phyloP scores from a whole-genome alignment of 306 rosid genomes.

The Dryas octopetala region DNA sequence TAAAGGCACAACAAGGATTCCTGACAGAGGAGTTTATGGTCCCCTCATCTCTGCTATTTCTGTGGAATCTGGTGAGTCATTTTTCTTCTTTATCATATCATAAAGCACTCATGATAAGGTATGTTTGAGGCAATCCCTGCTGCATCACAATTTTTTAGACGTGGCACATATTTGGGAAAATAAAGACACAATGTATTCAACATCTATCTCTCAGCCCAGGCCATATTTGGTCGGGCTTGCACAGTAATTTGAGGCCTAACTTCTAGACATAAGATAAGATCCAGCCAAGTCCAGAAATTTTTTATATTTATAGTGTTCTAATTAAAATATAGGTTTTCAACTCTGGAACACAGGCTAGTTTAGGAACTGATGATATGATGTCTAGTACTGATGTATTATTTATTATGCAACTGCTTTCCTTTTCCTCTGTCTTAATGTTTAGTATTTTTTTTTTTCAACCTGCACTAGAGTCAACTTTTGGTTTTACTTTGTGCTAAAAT shows the following conservation, averaged over 20 bases:
- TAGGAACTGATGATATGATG: too few species aligned
- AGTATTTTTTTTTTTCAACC: too few species aligned
- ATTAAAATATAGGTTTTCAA: too few species aligned
- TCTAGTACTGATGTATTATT: too few species aligned
- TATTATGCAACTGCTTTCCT: too few species aligned
- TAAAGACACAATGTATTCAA: too few species aligned
- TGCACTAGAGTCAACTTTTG: too few species aligned
- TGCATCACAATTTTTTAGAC: not conserved
- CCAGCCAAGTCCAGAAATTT: not conserved
- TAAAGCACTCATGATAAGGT: not conserved
- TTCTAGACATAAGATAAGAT: not conserved
- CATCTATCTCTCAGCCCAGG: not conserved
- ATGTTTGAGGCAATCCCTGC: not conserved
- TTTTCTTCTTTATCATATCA: not conserved
- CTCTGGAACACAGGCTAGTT: too few species aligned
- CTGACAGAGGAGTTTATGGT: conserved; percentile 61
- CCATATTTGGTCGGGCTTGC: not conserved
- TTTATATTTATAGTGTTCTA: too few species aligned
- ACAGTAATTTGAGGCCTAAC: not conserved
- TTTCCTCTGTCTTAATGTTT: too few species aligned
- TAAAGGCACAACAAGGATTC: conserved; percentile 62
- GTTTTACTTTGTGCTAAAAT: too few species aligned
- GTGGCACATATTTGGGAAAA: not conserved
- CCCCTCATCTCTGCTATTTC: conserved; percentile 73
- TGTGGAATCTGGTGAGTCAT: conserved; percentile 54